Evolutionary conservation across 2,329 filamentous ascomycete genomes (phyloP).

Genomic region (Curvularia sp.): DNA sequence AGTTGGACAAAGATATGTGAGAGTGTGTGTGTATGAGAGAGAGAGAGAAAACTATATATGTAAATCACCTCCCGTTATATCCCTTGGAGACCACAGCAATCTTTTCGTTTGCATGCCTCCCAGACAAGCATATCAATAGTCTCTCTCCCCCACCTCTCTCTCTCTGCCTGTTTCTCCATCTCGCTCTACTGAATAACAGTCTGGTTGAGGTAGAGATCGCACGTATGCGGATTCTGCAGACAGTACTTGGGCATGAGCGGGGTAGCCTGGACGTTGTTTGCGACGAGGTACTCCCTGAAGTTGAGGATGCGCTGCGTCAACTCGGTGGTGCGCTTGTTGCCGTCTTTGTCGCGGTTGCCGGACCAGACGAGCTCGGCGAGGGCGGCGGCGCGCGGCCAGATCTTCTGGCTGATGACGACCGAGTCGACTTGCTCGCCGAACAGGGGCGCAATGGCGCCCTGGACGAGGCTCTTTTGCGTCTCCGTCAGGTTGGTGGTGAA

Average conservation of each 20-base stretch:
- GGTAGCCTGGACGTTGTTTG: constrained; percentile 60
- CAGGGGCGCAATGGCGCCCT: constrained; percentile 61
- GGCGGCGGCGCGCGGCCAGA: constrained; percentile 66
- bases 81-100: too few species aligned
- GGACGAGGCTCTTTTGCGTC: constrained; percentile 57
- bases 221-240: constrained; percentile 64
- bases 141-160: neutral
- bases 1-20: too few species aligned
- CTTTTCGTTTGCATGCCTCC: too few species aligned
- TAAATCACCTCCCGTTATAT: neutral
- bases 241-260: constrained; percentile 66
- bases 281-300: constrained; percentile 66
- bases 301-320: constrained; percentile 65
- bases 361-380: constrained; percentile 64
- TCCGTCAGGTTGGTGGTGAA: constrained; percentile 60
- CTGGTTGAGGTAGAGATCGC: constrained; percentile 64
- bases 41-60: neutral
- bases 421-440: constrained; percentile 65
- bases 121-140: too few species aligned
- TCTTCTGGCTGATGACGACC: constrained; percentile 57
- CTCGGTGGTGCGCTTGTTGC: constrained; percentile 60
- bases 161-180: neutral
- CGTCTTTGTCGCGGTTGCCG: constrained; percentile 59
- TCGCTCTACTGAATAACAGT: constrained; percentile 21
- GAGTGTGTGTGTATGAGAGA: neutral